These are phyloP conservation scores for Agaricus sinodeliciosus DNA, from an alignment of 768 basidiomycete genomes.

Conservation along the genomic window DNA sequence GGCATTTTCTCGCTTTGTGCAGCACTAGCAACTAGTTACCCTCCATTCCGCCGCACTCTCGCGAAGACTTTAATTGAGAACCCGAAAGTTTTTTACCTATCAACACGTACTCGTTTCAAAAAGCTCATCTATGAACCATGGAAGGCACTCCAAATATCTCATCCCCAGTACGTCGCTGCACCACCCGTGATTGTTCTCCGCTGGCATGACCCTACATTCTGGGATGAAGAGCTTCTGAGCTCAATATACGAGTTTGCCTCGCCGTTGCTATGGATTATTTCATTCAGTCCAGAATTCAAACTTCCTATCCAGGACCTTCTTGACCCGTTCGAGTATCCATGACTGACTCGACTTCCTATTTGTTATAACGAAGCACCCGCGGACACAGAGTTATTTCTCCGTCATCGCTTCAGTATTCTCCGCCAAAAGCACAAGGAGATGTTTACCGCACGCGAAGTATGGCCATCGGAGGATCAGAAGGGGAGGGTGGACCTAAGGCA, in stretches of 20 bases:
- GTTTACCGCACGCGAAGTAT: not conserved
- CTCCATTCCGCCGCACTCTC: conserved; percentile 14
- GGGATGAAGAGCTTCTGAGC: not conserved
- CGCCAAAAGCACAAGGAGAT: not conserved
- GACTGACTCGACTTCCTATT: not conserved
- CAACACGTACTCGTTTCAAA: conserved; percentile 15
- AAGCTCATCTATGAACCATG: conserved; percentile 18
- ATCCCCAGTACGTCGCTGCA: not conserved
- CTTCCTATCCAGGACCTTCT: not conserved
- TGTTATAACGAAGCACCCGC: not conserved
- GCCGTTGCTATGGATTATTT: not conserved
- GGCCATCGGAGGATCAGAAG: not conserved
- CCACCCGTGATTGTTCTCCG: not conserved
- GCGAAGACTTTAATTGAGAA: conserved; percentile 12
- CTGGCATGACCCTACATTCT: not conserved
- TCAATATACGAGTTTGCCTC: not conserved
- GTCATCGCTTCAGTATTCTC: not conserved
- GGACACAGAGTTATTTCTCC: not conserved
- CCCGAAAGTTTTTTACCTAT: conserved; percentile 15
- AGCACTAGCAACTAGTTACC: conserved; percentile 13
- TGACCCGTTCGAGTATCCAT: too few species aligned
- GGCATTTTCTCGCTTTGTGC: not conserved
- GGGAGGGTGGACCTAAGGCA: not conserved
- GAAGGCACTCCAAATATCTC: conserved; percentile 6
- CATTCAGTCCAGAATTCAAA: not conserved